Evolutionary conservation across 257 asterid species (phyloP).

Genomic region (Orobanche coerulescens): DNA sequence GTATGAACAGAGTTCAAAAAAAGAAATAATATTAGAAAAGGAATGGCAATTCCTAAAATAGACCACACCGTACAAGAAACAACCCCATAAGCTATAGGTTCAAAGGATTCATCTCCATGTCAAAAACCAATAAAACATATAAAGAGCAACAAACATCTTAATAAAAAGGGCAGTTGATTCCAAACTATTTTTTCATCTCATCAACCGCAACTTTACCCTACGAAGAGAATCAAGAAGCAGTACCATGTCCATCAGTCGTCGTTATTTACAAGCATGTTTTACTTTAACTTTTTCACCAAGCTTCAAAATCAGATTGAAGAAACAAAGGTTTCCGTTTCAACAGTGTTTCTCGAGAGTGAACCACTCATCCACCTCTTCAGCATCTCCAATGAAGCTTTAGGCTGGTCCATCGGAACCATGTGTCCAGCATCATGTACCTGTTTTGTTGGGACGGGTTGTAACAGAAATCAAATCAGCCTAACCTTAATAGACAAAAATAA

Average conservation of each 20-base stretch:
- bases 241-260: slow-evolving; percentile 11
- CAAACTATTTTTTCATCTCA: slow-evolving; percentile 13
- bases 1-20: too few species aligned
- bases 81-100: too few species aligned
- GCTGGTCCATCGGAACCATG: slow-evolving; percentile 99
- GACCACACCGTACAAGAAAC: too few species aligned
- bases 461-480: slow-evolving; percentile 4
- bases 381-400: slow-evolving; percentile 80
- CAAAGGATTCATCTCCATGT: neutral
- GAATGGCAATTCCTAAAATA: too few species aligned
- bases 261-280: slow-evolving; percentile 20
- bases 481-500: slow-evolving; percentile 3
- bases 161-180: slow-evolving; percentile 15
- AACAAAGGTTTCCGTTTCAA: slow-evolving; percentile 37
- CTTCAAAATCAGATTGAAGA: slow-evolving; percentile 50
- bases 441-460: slow-evolving; percentile 7
- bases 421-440: slow-evolving; percentile 95
- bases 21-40: too few species aligned
- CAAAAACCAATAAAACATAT: slow-evolving; percentile 4
- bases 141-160: slow-evolving; percentile 10
- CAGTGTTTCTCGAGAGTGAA: slow-evolving; percentile 36
- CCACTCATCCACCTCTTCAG: slow-evolving; percentile 73
- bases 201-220: neutral
- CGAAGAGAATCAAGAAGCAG: slow-evolving; percentile 8
- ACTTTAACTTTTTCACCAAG: neutral